Percentiles rank a stretch among this genome's conserved stretches.
Conservation (phyloP, 2,329 filamentous ascomycete genomes). For the Hymenoscyphus fructigenus region DNA sequence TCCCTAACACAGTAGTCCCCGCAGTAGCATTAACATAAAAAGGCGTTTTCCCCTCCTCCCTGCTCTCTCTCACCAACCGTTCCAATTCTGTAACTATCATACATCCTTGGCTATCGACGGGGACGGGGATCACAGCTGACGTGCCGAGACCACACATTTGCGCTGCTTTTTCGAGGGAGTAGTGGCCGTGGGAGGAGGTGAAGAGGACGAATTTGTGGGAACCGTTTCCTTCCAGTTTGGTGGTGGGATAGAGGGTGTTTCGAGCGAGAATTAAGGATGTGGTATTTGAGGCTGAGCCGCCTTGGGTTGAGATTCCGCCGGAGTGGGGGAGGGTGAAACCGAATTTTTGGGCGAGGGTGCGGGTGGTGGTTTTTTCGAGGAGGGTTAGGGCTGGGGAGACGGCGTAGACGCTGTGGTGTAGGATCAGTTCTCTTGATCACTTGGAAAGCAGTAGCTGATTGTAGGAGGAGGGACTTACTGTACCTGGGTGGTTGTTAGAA, state of each 20-base stretch:
- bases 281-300: conserved; percentile 81
- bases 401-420: conserved; percentile 90
- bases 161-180: conserved; percentile 93
- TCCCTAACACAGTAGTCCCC: conserved; percentile 89
- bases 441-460: no score
- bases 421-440: no score
- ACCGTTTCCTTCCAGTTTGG: conserved; percentile 71
- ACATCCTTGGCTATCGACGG: conserved; percentile 69
- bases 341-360: conserved; percentile 71
- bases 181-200: conserved; percentile 88
- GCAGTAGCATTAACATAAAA: conserved; percentile 96
- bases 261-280: conserved; percentile 84
- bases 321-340: conserved; percentile 67
- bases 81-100: conserved; percentile 71
- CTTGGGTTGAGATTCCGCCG: conserved; percentile 71
- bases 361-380: conserved; percentile 81
- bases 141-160: conserved; percentile 84
- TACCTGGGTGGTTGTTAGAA: neutral
- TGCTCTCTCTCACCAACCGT: conserved; percentile 59
- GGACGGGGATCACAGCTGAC: conserved; percentile 68
- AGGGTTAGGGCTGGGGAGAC: conserved; percentile 86
- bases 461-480: neutral
- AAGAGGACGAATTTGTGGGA: conserved; percentile 73
- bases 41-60: conserved; percentile 70
- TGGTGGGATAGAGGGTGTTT: conserved; percentile 78